Evolutionary conservation across 1,139 yeast species (phyloP), one percentile per base, ranked within the genome.

Genomic region (Suhomyces coccinellae): DNA sequence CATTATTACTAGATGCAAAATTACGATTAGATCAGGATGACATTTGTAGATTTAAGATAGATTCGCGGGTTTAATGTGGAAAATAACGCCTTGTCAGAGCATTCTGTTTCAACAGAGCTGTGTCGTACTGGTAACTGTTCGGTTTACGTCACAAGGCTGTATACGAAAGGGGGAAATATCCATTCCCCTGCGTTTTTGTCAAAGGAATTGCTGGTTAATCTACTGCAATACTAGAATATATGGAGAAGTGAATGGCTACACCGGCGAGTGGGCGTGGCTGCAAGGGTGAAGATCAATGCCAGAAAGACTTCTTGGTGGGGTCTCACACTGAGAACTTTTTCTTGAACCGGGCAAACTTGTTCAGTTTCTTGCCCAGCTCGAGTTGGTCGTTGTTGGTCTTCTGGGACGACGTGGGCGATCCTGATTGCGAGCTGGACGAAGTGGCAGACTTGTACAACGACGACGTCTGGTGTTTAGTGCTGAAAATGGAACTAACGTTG

Each of bases 401-500:
- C 10, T 22, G n/a, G 16, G 33, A 33, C n/a, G 27, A 35, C 11
- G 20, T n/a, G 15, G 44, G 40, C 13, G 47, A 38, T 3, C 36
- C 35, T 3, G 44, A 35, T 31, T 34, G 39, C 6, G 43, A 35
- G 11, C 41, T 35, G 12, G 45, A 24, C 1, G 39, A 36, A 3
- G 48, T 35, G 14, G 29, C 28, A 15, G 40, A 30, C 22, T 36
- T 38, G 36, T 39, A 38, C 27, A 36, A 30, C 11, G 41, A 46
- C n/a, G 41, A 46, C 31, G 42, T 20, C 7, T 33, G 36, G 15
- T 32, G 37, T 14, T 47, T 51, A 30, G 59, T 57, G 41, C 61
- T 57, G 45, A 59, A 59, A 39, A 59, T 57, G 24, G 62, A 59
- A 33, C 61, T 57, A 37, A 58, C 61, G 34, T 59, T 49, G 13